Conservation (phyloP, 805 yeast genomes). For the Lipomyces chichibuensis region DNA sequence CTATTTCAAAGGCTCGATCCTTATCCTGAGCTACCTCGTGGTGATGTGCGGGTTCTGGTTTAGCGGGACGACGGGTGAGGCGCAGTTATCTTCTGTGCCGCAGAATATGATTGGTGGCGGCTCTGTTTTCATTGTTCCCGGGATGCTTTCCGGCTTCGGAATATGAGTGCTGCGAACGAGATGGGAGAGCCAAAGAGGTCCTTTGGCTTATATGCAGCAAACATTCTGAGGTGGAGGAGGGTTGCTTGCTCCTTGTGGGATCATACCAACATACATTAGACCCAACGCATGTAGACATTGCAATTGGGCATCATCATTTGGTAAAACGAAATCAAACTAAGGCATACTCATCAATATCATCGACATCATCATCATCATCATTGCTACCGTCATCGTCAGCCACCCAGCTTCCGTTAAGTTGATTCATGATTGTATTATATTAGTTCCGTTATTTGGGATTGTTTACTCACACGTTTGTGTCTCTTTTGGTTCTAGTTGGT, state of each 20-base stretch:
- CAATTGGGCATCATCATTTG: too few species aligned
- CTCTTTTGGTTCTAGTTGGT: neutral
- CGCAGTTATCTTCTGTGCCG: slow-evolving; percentile 29
- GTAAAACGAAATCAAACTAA: too few species aligned
- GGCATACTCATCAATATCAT: neutral
- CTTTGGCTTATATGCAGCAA: neutral
- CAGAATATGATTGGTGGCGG: neutral
- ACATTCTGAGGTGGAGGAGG: neutral
- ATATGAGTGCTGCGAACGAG: neutral
- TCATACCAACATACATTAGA: neutral
- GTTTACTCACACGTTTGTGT: neutral
- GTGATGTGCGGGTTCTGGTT: slow-evolving; percentile 81
- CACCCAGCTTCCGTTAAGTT: neutral
- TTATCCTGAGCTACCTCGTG: slow-evolving; percentile 75
- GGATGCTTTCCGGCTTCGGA: slow-evolving; percentile 39
- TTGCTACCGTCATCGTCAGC: neutral
- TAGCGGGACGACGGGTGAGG: slow-evolving; percentile 49
- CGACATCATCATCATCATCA: neutral
- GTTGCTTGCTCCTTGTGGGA: neutral
- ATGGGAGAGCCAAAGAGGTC: neutral
- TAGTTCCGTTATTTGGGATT: neutral
- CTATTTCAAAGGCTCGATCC: slow-evolving; percentile 85
- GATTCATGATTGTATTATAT: neutral
- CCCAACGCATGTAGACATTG: too few species aligned
- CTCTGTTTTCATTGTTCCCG: slow-evolving; percentile 4